Evolutionary conservation across 495 filamentous ascomycete genomes (phyloP).

Genomic region (Neurospora sp.): DNA sequence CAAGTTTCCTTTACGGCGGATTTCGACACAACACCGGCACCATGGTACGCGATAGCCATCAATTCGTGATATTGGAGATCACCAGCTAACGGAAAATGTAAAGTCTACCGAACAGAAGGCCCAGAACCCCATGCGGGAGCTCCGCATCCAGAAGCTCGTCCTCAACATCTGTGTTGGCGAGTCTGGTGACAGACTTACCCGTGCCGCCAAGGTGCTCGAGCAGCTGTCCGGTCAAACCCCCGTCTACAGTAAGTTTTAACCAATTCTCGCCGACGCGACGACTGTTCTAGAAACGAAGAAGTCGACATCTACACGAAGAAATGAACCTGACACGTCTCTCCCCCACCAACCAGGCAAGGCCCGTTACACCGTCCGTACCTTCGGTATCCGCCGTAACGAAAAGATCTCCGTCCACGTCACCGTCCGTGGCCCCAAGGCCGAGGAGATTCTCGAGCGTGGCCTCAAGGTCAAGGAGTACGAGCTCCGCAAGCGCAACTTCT

Average conservation of each 20-base stretch:
- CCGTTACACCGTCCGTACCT: slow-evolving; percentile 99
- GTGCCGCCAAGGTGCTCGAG: slow-evolving; percentile 99
- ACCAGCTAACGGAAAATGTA: slow-evolving; percentile 10
- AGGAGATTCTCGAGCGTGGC: slow-evolving; percentile 99
- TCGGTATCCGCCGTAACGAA: slow-evolving; percentile 99
- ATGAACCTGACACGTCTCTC: neutral
- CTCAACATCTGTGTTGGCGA: slow-evolving; percentile 99
- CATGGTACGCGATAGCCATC: slow-evolving; percentile 15
- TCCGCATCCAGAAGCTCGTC: slow-evolving; percentile 99
- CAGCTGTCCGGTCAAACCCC: slow-evolving; percentile 99
- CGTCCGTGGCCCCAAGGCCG: slow-evolving; percentile 98
- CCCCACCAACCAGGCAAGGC: slow-evolving; percentile 68
- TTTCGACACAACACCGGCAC: slow-evolving; percentile 18
- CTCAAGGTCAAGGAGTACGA: slow-evolving; percentile 99
- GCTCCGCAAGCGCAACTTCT: slow-evolving; percentile 97
- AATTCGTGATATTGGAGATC: neutral
- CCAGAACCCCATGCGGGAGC: slow-evolving; percentile 97
- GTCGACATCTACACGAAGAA: neutral
- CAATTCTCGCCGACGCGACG: neutral
- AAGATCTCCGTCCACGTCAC: slow-evolving; percentile 99
- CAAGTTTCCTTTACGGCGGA: slow-evolving; percentile 2
- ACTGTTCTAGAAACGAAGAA: neutral
- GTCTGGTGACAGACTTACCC: slow-evolving; percentile 99
- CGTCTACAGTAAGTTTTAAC: slow-evolving; percentile 72
- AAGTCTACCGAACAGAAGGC: slow-evolving; percentile 53